Base-by-base conservation (phyloP, 345 rosid genomes). In the Salix brachista region DNA sequence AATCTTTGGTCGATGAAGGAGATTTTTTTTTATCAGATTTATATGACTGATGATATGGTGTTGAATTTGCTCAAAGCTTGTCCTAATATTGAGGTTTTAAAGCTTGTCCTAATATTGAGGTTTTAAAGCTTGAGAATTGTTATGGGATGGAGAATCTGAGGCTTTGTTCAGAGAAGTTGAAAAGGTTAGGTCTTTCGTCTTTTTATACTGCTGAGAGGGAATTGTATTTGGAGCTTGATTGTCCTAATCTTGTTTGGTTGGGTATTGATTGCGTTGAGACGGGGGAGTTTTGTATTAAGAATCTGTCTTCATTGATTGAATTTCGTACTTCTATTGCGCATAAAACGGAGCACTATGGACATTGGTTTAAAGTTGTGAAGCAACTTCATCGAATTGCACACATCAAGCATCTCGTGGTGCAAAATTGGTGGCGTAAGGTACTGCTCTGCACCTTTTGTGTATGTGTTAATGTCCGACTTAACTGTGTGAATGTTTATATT, bases 101-200 rank as follows among this genome's bases (percentile, higher is more conserved):
- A n/a, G n/a, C n/a, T n/a, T n/a, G n/a, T n/a, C n/a, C n/a, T n/a
- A n/a, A n/a, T n/a, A n/a, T n/a, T n/a, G n/a, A n/a, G n/a, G 28
- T 72, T 72, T 72, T 72, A 32, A 48, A 58, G 67, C 34, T 72
- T 13, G 75, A 8, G 5, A 25, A 58, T 54, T 72, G 75, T 37
- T 56, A 58, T 72, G 75, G 75, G 5, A 72, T 72, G 75, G 52
- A 58, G 8, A 72, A 28, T 58, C 56, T 72, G 30, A 58, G 41
- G 75, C 30, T 72, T 72, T 56, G 75, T 72, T 72, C 75, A 5
- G 44, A 34, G 67, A 72, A 60, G 34, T 26, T 72, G 67, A 23
- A 60, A 50, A 66, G 62, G 67, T 26, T 72, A 48, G 75, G 14
- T 65, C 50, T 72, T 58, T 34, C 25, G 23, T 37, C 23, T 8